Percentiles rank a stretch among this genome's conserved stretches.
Conservation (phyloP, 108 stramenopile species). For the Skeletonema menzelii region DNA sequence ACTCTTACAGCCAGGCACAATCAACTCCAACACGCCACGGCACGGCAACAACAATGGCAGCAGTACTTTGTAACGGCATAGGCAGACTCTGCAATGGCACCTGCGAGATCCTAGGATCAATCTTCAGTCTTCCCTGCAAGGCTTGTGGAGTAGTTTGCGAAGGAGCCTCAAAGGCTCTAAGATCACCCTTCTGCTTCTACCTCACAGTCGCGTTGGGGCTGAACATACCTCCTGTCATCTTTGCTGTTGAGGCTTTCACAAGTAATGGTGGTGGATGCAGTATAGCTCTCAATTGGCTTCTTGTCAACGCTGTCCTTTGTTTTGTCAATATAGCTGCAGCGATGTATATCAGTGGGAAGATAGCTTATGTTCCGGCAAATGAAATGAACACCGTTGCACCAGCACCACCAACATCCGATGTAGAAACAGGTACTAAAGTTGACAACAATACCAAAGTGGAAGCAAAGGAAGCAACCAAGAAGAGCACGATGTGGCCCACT, state of each 20-base stretch:
- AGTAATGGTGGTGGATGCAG: constrained; percentile 10
- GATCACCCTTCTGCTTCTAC: constrained; percentile 66
- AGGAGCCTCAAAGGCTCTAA: constrained; percentile 12
- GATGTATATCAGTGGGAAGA: constrained; percentile 53
- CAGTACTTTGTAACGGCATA: constrained; percentile 50
- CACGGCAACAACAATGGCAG: constrained; percentile 46
- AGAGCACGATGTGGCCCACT: neutral
- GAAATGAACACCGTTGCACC: neutral
- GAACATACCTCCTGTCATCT: constrained; percentile 53
- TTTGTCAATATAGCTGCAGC: constrained; percentile 58
- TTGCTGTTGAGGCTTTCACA: constrained; percentile 7
- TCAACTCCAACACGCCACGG: too few species aligned
- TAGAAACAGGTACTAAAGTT: neutral
- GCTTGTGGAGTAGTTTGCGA: constrained; percentile 50
- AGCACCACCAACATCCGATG: neutral
- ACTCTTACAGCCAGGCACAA: too few species aligned
- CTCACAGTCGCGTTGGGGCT: constrained; percentile 53
- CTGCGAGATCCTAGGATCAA: constrained; percentile 43
- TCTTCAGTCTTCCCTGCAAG: constrained; percentile 53
- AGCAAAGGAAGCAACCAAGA: neutral
- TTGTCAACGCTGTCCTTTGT: constrained; percentile 51
- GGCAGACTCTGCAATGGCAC: constrained; percentile 36
- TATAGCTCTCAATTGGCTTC: constrained; percentile 42
- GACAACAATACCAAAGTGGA: neutral
- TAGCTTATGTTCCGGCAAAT: constrained; percentile 13